A percentile compares a stretch with the other conserved stretches of the same genome.
These are phyloP conservation scores for Xylariales sp. DNA, from an alignment of 2,329 filamentous ascomycete genomes.

Conservation along the genomic window DNA sequence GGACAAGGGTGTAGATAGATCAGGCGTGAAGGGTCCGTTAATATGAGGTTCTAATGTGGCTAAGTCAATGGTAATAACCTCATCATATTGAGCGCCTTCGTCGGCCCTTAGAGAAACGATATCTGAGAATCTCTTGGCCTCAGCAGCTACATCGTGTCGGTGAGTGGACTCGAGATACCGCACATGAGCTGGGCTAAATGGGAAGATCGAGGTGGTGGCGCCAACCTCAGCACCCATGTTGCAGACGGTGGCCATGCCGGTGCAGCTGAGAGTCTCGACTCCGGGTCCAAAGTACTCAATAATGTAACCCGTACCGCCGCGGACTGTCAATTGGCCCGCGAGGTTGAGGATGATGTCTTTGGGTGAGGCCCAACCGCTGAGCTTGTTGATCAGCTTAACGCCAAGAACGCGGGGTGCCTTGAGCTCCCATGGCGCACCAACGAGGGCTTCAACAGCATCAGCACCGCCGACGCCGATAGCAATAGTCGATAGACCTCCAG, in stretches of 20 bases:
- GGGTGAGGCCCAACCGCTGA: slow-evolving; percentile 91
- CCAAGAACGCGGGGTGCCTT: slow-evolving; percentile 93
- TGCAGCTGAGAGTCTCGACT: slow-evolving; percentile 87
- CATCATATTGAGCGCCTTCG: slow-evolving; percentile 85
- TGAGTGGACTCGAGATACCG: slow-evolving; percentile 90
- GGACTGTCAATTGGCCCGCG: slow-evolving; percentile 89
- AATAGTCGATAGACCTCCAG: slow-evolving; percentile 91
- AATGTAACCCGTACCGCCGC: slow-evolving; percentile 92
- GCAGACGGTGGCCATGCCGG: slow-evolving; percentile 90
- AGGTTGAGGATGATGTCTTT: slow-evolving; percentile 96
- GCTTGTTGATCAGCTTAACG: slow-evolving; percentile 83
- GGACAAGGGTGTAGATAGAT: slow-evolving; percentile 91
- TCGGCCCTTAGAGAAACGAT: slow-evolving; percentile 78
- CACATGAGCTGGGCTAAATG: slow-evolving; percentile 84
- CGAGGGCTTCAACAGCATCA: slow-evolving; percentile 95
- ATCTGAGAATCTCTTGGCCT: slow-evolving; percentile 65
- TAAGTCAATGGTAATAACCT: slow-evolving; percentile 90
- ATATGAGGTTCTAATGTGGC: slow-evolving; percentile 93
- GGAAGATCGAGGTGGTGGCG: slow-evolving; percentile 95
- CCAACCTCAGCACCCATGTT: slow-evolving; percentile 95
- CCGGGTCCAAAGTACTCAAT: slow-evolving; percentile 95
- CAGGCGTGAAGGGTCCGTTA: slow-evolving; percentile 96
- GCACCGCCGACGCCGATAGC: slow-evolving; percentile 98
- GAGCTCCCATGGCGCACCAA: slow-evolving; percentile 96
- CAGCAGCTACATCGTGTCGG: slow-evolving; percentile 76